A percentile compares a stretch with the other conserved stretches of the same genome.
phyloP scores from a whole-genome alignment of 257 asterid species.

The Haberlea rhodopensis region DNA sequence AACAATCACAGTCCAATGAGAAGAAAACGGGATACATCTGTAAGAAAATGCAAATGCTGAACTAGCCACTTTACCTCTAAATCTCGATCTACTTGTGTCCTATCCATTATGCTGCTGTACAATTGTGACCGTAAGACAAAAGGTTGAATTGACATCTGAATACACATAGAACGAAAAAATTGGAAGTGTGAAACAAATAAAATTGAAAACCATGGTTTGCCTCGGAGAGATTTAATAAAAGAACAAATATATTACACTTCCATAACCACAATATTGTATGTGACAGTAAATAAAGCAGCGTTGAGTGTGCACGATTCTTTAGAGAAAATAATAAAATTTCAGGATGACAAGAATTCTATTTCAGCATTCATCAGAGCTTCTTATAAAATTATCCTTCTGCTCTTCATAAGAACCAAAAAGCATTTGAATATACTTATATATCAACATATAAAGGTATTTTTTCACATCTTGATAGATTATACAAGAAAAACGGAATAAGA shows the following conservation, averaged over 20 bases:
- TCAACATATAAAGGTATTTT: too few species aligned
- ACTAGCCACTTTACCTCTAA: constrained; percentile 57
- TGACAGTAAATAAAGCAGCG: constrained; percentile 23
- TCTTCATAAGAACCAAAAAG: too few species aligned
- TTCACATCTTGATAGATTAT: too few species aligned
- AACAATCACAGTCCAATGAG: background rate
- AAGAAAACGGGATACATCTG: background rate
- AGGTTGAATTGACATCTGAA: constrained; percentile 78
- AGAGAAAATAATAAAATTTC: constrained; percentile 75
- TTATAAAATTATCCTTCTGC: too few species aligned
- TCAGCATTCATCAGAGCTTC: too few species aligned
- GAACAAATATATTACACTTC: background rate
- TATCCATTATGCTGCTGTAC: constrained; percentile 88
- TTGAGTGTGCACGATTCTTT: constrained; percentile 81
- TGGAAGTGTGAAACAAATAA: constrained; percentile 6
- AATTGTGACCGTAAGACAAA: constrained; percentile 80
- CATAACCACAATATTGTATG: background rate
- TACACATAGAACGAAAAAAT: constrained; percentile 11
- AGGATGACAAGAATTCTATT: constrained; percentile 66
- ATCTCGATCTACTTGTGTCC: constrained; percentile 97
- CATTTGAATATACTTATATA: too few species aligned
- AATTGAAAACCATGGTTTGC: constrained; percentile 17
- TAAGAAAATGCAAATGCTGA: constrained; percentile 7
- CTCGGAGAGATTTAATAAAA: constrained; percentile 10
- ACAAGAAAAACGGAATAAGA: too few species aligned